Evolutionary conservation across 176 grass and related monocot genomes (phyloP), one percentile per base, ranked within the genome.

Genomic region (Oropetium thomaeum): DNA sequence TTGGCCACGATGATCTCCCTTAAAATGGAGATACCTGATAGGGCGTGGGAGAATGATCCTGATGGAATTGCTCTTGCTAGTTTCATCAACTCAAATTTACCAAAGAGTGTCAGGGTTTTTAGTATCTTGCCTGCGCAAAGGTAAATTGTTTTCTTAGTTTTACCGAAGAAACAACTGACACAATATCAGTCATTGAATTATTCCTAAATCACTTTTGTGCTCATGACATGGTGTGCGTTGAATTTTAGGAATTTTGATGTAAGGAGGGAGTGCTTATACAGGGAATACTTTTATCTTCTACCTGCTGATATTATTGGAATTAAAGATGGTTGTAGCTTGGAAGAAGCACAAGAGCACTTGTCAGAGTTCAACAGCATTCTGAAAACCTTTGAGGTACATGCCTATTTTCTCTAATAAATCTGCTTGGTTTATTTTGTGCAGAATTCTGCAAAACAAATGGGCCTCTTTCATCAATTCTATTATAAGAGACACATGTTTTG

Each of bases 231-330:
- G 3, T 67, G 41, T 55, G 32, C 69, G 45, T 79, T 79, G 68
- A 42, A 45, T 58, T 52, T 19, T 61, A 99, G 96, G 87, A 84
- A 82, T 76, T 95, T 99, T 77, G 91, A 95, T 88, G 89, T 90
- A 70, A 99, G 91, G 82, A 88, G 77, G 79, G 96, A 99, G 71
- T 99, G 96, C 55, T 63, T 73, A 66, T 88, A 90, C 47, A 82
- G 87, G 25, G 82, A 87, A 47, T 92, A 95, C 69, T 95, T 86
- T 3, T 92, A 99, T 83, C 89, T 99, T 77, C 79, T 99, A 49
- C 96, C 96, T 82, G 91, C 89, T 69, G 84, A 95, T 90, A 84
- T 92, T 74, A 92, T 95, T 84, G 96, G 96, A 72, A 99, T 99
- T 33, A 73, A 85, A 82, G 52, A 42, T 65, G 68, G 55, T 79